Evolutionary conservation across 1,139 yeast species (phyloP).

Genomic region (Chernovozyma sophiae-reginae): DNA sequence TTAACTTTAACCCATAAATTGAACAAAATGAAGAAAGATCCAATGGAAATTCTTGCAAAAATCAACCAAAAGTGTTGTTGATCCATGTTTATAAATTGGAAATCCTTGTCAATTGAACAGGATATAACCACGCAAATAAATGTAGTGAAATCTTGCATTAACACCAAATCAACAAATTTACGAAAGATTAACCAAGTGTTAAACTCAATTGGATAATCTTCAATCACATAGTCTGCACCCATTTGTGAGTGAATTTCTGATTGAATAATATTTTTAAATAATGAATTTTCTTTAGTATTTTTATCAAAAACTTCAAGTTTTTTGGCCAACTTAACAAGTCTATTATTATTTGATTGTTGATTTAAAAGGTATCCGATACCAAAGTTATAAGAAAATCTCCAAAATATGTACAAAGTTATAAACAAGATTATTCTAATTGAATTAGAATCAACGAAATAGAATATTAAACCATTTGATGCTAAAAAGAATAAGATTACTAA

Average conservation of each 20-base stretch:
- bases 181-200: conserved; percentile 83
- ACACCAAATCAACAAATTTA: conserved; percentile 73
- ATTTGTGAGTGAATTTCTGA: conserved; percentile 55
- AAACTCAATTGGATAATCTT: conserved; percentile 64
- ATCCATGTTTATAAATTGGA: conserved; percentile 33
- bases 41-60: conserved; percentile 36
- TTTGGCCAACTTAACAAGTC: conserved; percentile 54
- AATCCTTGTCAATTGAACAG: conserved; percentile 42
- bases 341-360: conserved; percentile 59
- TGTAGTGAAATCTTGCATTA: conserved; percentile 83
- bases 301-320: conserved; percentile 40
- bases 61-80: conserved; percentile 35
- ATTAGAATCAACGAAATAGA: conserved; percentile 30
- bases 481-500: conserved; percentile 52
- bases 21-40: conserved; percentile 55
- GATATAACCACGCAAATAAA: conserved; percentile 68
- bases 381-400: conserved; percentile 75
- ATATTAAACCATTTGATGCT: conserved; percentile 48
- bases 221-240: conserved; percentile 48
- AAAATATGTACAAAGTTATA: conserved; percentile 58
- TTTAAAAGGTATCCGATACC: conserved; percentile 75
- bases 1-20: conserved; percentile 85
- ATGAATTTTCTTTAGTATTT: conserved; percentile 20
- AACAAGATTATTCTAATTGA: conserved; percentile 40
- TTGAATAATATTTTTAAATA: conserved; percentile 41